Percentiles rank a stretch among this genome's conserved stretches.
Conservation (phyloP, 2,329 filamentous ascomycete genomes). For the Xylaria sp. region DNA sequence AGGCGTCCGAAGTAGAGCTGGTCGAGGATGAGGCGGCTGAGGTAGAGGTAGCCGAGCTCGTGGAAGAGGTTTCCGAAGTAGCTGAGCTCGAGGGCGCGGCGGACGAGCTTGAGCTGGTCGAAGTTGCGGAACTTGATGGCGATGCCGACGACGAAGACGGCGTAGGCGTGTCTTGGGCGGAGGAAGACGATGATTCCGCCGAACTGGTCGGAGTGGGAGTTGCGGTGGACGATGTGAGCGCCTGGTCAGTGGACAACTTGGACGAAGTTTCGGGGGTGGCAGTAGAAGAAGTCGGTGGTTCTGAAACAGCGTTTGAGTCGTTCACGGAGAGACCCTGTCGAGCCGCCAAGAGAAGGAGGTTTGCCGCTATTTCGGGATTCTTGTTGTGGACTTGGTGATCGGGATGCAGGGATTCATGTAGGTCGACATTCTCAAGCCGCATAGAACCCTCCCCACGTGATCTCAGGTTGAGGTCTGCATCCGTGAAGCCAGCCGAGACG, state of each 20-base stretch:
- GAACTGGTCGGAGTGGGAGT: constrained; percentile 16
- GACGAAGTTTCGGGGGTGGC: constrained; percentile 13
- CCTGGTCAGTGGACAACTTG: constrained; percentile 4
- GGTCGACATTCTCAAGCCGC: constrained; percentile 7
- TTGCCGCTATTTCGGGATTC: constrained; percentile 57
- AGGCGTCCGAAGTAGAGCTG: background rate
- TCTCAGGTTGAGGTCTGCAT: constrained; percentile 26
- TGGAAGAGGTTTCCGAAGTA: constrained; percentile 3
- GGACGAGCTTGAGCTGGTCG: background rate
- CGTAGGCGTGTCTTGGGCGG: constrained; percentile 5
- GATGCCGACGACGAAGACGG: constrained; percentile 1
- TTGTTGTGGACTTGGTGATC: constrained; percentile 57
- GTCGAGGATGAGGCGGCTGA: constrained; percentile 4
- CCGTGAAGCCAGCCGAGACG: constrained; percentile 34
- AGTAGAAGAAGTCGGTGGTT: constrained; percentile 11
- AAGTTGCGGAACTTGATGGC: background rate
- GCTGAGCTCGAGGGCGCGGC: background rate
- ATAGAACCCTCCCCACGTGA: constrained; percentile 19
- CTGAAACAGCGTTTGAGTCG: constrained; percentile 28
- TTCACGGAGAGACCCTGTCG: constrained; percentile 43
- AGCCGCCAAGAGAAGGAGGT: constrained; percentile 59
- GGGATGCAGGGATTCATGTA: constrained; percentile 50
- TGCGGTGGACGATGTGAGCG: constrained; percentile 18
- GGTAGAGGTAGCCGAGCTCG: background rate
- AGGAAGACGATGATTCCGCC: constrained; percentile 17